phyloP scores from a whole-genome alignment of 2,329 filamentous ascomycete species.

The Triangularia setosa region DNA sequence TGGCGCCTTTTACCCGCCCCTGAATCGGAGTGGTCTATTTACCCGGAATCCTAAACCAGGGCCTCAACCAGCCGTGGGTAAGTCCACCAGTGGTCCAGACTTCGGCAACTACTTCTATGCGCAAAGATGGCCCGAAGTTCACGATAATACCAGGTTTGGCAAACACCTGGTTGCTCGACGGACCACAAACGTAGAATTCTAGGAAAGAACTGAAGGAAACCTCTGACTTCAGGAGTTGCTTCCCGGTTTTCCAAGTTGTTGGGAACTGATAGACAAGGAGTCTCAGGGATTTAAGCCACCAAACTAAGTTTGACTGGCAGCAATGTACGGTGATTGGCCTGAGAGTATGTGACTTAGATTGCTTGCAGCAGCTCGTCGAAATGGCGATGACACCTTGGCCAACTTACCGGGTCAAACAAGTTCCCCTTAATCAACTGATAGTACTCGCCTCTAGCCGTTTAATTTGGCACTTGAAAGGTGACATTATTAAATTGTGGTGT shows the following conservation, averaged over 20 bases:
- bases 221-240: not conserved
- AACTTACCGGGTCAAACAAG: constrained; percentile 1
- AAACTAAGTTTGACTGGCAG: not conserved
- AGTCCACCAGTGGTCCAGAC: not conserved
- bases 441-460: not conserved
- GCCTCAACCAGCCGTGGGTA: not conserved
- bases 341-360: not conserved
- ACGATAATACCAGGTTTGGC: not conserved
- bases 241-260: not conserved
- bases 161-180: not conserved
- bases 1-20: constrained; percentile 1
- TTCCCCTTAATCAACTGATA: constrained; percentile 11
- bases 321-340: not conserved
- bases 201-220: not conserved
- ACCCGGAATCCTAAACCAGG: constrained; percentile 2
- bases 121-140: not conserved
- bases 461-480: not conserved
- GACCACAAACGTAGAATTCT: not conserved
- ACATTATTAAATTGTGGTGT: not conserved
- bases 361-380: constrained; percentile 9
- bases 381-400: not conserved
- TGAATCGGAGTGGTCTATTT: not conserved
- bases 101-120: not conserved
- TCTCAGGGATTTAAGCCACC: not conserved
- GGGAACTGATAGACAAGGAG: not conserved